phyloP scores from a whole-genome alignment of 139 green algal genomes.

The Tetradesmus lagerheimii region DNA sequence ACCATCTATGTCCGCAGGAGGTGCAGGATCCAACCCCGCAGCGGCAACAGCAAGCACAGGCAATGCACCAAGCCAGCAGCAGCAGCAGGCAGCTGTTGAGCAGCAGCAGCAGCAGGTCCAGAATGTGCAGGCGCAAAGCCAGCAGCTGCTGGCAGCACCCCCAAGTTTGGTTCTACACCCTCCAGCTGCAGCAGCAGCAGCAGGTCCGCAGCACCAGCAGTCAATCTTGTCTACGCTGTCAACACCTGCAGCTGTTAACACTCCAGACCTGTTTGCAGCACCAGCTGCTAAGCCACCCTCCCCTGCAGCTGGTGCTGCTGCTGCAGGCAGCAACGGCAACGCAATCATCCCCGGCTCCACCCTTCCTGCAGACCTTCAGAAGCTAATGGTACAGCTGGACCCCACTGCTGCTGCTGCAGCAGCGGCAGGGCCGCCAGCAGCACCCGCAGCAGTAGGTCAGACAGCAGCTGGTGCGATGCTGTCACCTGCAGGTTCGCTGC shows the following conservation, averaged over 20 bases:
- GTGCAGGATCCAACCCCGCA: background rate
- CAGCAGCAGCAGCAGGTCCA: background rate
- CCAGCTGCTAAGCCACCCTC: background rate
- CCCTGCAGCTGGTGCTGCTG: background rate
- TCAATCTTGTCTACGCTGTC: background rate
- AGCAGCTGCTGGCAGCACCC: background rate
- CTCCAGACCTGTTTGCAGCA: conserved; percentile 1
- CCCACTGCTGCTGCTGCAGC: background rate
- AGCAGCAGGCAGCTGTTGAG: background rate
- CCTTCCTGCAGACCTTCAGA: conserved; percentile 27
- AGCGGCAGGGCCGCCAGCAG: background rate
- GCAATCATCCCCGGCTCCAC: background rate
- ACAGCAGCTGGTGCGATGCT: background rate
- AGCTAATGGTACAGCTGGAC: conserved; percentile 20
- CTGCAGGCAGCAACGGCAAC: background rate
- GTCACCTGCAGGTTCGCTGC: background rate
- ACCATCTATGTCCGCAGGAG: background rate
- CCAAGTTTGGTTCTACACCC: conserved; percentile 3
- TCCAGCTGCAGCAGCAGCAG: background rate
- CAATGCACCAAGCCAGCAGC: background rate
- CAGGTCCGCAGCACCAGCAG: background rate
- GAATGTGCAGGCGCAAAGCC: background rate
- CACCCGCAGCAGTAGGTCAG: background rate
- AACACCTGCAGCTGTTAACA: background rate
- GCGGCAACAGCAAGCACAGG: background rate